Evolutionary conservation across 2,329 filamentous ascomycete genomes (phyloP).

Genomic region (Harringtonia lauricola): DNA sequence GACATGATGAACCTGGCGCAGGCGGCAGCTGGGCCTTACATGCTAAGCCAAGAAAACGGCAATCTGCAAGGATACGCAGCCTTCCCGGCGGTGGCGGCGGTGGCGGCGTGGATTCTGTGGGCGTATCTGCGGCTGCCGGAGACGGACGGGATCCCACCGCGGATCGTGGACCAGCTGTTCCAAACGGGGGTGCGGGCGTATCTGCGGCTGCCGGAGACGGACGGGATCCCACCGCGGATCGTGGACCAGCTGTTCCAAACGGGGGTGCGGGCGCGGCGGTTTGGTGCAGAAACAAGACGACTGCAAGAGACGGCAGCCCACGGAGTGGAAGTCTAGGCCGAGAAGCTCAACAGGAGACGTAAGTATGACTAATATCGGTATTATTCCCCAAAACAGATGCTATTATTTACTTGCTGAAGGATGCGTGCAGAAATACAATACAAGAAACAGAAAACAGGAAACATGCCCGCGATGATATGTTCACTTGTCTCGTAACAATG

Average conservation of each 20-base stretch:
- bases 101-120: conserved; percentile 9
- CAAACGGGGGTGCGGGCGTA: conserved; percentile 8
- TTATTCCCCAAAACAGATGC: too few relatives aligned
- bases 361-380: too few relatives aligned
- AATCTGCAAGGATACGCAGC: conserved; percentile 12
- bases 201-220: conserved; percentile 4
- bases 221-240: conserved; percentile 3
- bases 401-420: too few relatives aligned
- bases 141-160: conserved; percentile 11
- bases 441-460: too few relatives aligned
- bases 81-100: conserved; percentile 7
- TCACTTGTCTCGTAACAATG: too few relatives aligned
- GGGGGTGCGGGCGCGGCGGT: conserved; percentile 10
- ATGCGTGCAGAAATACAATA: too few relatives aligned
- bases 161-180: conserved; percentile 12
- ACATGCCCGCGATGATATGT: too few relatives aligned
- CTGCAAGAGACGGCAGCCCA: background rate
- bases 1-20: conserved; percentile 11
- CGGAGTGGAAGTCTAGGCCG: background rate
- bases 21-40: conserved; percentile 12
- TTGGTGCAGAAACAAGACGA: background rate
- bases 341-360: too few relatives aligned
- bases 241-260: conserved; percentile 10
- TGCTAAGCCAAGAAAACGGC: conserved; percentile 10
- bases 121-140: conserved; percentile 9